Percentiles rank a stretch among this genome's conserved stretches.
Conservation (phyloP, 2,329 filamentous ascomycete genomes). For the Xylaria sp. region DNA sequence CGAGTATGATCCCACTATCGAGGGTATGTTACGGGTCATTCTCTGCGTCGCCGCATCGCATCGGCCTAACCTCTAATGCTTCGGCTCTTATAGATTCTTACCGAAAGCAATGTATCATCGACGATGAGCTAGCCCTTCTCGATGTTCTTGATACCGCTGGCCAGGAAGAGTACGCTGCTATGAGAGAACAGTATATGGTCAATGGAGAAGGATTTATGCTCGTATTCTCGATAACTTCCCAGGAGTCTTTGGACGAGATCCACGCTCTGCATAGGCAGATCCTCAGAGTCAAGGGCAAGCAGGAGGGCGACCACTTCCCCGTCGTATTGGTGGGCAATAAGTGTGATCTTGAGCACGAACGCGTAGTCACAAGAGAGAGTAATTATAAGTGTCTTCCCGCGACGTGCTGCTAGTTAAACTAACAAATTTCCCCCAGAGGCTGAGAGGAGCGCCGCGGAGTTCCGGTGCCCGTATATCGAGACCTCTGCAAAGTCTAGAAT, state of each 20-base stretch:
- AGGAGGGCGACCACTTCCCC: conserved; percentile 84
- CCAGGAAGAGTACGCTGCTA: conserved; percentile 98
- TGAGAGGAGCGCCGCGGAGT: conserved; percentile 67
- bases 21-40: conserved; percentile 71
- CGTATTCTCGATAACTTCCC: conserved; percentile 97
- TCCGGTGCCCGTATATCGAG: conserved; percentile 98
- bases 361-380: conserved; percentile 94
- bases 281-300: conserved; percentile 95
- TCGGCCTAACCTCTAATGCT: conserved; percentile 37
- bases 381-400: conserved; percentile 45
- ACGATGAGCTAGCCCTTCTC: conserved; percentile 96
- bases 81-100: conserved; percentile 80
- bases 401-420: conserved; percentile 23
- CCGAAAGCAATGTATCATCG: conserved; percentile 99
- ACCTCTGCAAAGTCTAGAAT: conserved; percentile 98
- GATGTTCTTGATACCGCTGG: conserved; percentile 98
- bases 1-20: conserved; percentile 99
- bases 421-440: conserved; percentile 67
- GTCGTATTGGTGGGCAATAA: conserved; percentile 99
- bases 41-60: conserved; percentile 4
- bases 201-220: conserved; percentile 98
- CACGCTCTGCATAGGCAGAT: conserved; percentile 99
- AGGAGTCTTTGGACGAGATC: conserved; percentile 98
- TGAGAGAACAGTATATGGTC: conserved; percentile 99
- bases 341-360: conserved; percentile 94